A percentile compares a stretch with the other conserved stretches of the same genome.
phyloP scores from a whole-genome alignment of 371 early-diverging fungal genomes.

The Rhizopus stolonifer region DNA sequence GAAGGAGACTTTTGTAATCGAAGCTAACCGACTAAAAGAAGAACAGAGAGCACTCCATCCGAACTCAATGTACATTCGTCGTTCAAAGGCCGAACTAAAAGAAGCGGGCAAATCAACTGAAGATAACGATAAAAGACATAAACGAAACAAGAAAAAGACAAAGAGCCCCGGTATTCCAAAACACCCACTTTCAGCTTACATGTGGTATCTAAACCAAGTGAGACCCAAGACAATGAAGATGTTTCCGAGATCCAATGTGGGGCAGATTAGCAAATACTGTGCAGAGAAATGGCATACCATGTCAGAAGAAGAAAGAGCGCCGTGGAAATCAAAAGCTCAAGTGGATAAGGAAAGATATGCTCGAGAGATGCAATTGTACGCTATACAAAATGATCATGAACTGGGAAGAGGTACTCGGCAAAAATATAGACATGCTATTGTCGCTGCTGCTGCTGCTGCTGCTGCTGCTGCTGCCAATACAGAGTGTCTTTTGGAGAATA shows the following conservation, averaged over 20 bases:
- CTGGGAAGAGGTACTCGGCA: conserved; percentile 49
- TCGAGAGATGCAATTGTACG: conserved; percentile 68
- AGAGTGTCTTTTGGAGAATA: not conserved
- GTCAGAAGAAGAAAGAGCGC: conserved; percentile 54
- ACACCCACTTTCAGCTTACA: conserved; percentile 78
- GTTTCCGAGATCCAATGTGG: conserved; percentile 69
- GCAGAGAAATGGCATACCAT: conserved; percentile 70
- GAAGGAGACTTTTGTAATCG: conserved; percentile 35
- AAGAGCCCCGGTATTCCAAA: conserved; percentile 72
- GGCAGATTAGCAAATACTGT: conserved; percentile 69
- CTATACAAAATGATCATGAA: conserved; percentile 42
- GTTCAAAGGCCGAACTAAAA: conserved; percentile 63
- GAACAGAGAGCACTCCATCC: conserved; percentile 51
- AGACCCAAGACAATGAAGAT: conserved; percentile 62
- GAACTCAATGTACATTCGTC: conserved; percentile 66
- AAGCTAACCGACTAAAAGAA: conserved; percentile 45
- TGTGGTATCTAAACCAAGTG: conserved; percentile 70
- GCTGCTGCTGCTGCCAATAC: conserved; percentile 1
- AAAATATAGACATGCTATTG: conserved; percentile 33
- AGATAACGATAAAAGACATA: conserved; percentile 13
- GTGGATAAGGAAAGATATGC: conserved; percentile 77
- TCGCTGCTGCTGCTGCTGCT: conserved; percentile 1
- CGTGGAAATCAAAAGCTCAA: conserved; percentile 66
- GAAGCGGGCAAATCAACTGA: conserved; percentile 51
- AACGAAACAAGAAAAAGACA: conserved; percentile 15